A percentile compares a stretch with the other conserved stretches of the same genome.
Conservation (phyloP, 495 filamentous ascomycete genomes). For the Penicillium verhagenii region DNA sequence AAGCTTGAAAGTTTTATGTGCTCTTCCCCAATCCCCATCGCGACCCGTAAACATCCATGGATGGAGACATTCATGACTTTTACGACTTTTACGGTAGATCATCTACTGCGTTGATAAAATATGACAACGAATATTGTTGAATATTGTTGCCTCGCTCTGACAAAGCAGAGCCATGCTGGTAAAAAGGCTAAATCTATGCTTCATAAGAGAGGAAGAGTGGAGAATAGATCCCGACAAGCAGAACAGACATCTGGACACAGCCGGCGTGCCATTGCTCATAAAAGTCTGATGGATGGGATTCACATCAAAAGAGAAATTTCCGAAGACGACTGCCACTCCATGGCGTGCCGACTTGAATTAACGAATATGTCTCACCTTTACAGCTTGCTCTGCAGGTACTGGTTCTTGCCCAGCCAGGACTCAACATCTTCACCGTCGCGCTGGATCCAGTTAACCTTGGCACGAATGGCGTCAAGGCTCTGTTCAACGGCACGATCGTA, state of each 20-base stretch:
- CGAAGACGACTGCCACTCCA: background rate
- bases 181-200: background rate
- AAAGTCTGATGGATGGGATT: background rate
- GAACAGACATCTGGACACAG: background rate
- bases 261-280: constrained; percentile 2
- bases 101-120: too few relatives aligned
- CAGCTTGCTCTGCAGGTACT: constrained; percentile 50
- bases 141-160: background rate
- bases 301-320: background rate
- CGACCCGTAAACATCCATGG: too few relatives aligned
- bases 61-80: too few relatives aligned
- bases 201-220: background rate
- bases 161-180: background rate
- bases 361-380: constrained; percentile 15
- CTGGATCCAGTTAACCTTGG: constrained; percentile 61
- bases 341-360: background rate
- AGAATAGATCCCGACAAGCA: background rate
- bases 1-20: too few relatives aligned
- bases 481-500: constrained; percentile 61
- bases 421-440: constrained; percentile 61
- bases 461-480: constrained; percentile 58
- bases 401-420: constrained; percentile 58
- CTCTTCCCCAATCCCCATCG: too few relatives aligned
- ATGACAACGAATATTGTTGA: background rate
- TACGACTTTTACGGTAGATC: too few relatives aligned